Evolutionary conservation across 257 asterid genomes (phyloP), one percentile per base, ranked within the genome.

Genomic region (Solanum chiquidenum): DNA sequence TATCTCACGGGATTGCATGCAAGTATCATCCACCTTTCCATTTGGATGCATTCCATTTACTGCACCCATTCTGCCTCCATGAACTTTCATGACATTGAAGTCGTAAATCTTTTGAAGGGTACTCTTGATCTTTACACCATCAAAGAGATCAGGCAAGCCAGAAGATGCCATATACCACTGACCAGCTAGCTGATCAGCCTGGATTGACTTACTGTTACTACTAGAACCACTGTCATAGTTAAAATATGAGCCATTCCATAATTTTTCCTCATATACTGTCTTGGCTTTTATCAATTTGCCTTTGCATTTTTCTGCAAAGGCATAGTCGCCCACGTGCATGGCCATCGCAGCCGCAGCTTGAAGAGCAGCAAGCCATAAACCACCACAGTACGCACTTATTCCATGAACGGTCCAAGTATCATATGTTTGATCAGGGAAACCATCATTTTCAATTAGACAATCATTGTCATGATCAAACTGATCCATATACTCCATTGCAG

Each of bases 391-490:
- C 7, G 99, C 95, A 64, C 99, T 97, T 58, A 96, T 89, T 29
- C 99, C 99, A 6, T 96, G 99, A 71, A 97, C 99, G 0, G 99
- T 97, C 99, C 99, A 97, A 0, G 99, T 86, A 38, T 97, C 99
- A 23, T 97, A 97, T 2, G 99, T 97, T 87, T 97, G 99, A 90
- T 97, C 99, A 0, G 99, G 99, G 73, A 97, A 96, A 14, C 99
- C 99, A 11, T 97, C 99, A 21, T 97, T 97, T 83, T 97, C 99
- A 5, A 97, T 96, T 58, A 97, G 91, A 44, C 99, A 93, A 46
- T 97, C 99, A 2, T 89, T 85, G 34, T 97, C 99, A 46, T 95
- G 90, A 74, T 97, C 99, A n/a, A 97, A 97, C 85, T 96, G 99
- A 10, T 97, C 99, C 99, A 96, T 97, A 93, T 97, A 97, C 86